phyloP scores from a whole-genome alignment of 2,329 filamentous ascomycete genomes.

The Fusarium chlamydosporum region DNA sequence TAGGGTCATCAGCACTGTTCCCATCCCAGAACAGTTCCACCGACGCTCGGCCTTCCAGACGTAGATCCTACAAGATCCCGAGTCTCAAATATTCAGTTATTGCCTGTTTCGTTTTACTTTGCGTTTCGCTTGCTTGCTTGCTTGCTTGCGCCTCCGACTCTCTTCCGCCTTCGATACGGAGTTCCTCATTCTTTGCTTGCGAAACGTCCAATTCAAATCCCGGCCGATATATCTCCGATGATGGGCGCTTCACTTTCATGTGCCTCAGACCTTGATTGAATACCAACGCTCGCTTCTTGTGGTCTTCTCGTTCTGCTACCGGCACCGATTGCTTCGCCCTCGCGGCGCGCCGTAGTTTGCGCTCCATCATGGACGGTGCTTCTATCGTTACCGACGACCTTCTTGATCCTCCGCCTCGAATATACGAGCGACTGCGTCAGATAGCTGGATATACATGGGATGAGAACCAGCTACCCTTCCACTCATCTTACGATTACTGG shows the following conservation, averaged over 20 bases:
- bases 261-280: constrained; percentile 49
- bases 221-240: constrained; percentile 49
- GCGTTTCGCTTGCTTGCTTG: constrained; percentile 19
- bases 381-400: constrained; percentile 66
- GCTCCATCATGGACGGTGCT: constrained; percentile 66
- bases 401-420: constrained; percentile 74
- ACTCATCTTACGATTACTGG: constrained; percentile 91
- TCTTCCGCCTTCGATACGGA: constrained; percentile 16
- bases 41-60: constrained; percentile 33
- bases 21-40: constrained; percentile 31
- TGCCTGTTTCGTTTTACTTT: constrained; percentile 1
- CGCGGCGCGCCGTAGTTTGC: constrained; percentile 46
- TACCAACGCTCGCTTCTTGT: constrained; percentile 48
- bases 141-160: constrained; percentile 25
- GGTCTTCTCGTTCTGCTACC: constrained; percentile 38
- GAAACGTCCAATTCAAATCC: constrained; percentile 21
- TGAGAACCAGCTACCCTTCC: constrained; percentile 69
- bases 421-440: constrained; percentile 80
- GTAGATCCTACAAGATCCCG: constrained; percentile 37
- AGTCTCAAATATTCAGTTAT: constrained; percentile 12
- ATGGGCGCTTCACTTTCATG: constrained; percentile 53
- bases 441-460: constrained; percentile 84
- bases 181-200: constrained; percentile 10
- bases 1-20: constrained; percentile 29
- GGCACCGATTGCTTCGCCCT: constrained; percentile 40